Percentiles rank a stretch among this genome's conserved stretches.
Evolutionary conservation across 2,329 filamentous ascomycete species (phyloP).

Genomic region (Scopulariopsis brevicaulis): DNA sequence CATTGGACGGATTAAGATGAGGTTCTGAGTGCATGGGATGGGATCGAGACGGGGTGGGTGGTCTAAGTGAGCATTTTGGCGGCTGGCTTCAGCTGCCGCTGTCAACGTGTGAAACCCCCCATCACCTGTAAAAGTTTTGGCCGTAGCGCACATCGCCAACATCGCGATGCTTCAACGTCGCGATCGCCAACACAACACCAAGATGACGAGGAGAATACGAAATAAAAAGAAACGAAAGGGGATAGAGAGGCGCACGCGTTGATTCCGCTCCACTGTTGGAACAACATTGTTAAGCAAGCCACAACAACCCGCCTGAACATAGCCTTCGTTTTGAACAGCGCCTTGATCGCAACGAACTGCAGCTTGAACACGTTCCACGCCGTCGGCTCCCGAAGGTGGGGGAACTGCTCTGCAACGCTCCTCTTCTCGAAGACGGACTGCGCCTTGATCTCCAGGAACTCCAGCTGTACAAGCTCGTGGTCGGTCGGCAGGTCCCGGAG

Average conservation of each 20-base stretch:
- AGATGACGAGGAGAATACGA: not conserved
- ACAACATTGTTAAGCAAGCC: constrained; percentile 51
- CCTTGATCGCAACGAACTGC: constrained; percentile 55
- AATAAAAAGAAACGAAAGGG: not conserved
- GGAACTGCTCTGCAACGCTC: constrained; percentile 55
- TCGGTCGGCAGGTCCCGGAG: constrained; percentile 51
- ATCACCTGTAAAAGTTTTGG: too few species aligned
- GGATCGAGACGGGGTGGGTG: not conserved
- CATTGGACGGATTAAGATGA: not conserved
- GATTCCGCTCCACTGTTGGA: constrained; percentile 25
- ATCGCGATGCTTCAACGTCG: too few species aligned
- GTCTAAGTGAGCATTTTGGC: too few species aligned
- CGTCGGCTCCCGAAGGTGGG: constrained; percentile 47
- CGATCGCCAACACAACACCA: too few species aligned
- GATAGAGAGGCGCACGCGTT: not conserved
- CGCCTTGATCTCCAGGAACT: constrained; percentile 76
- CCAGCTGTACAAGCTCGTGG: constrained; percentile 59
- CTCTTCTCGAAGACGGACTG: constrained; percentile 69
- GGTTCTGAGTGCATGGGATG: not conserved
- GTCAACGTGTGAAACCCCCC: too few species aligned
- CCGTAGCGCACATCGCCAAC: too few species aligned
- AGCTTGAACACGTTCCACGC: constrained; percentile 54
- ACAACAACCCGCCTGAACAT: constrained; percentile 59
- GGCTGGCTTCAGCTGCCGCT: too few species aligned
- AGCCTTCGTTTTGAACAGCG: constrained; percentile 50